phyloP scores from a whole-genome alignment of 495 filamentous ascomycete species.

The Astrothelium subdiscretum region DNA sequence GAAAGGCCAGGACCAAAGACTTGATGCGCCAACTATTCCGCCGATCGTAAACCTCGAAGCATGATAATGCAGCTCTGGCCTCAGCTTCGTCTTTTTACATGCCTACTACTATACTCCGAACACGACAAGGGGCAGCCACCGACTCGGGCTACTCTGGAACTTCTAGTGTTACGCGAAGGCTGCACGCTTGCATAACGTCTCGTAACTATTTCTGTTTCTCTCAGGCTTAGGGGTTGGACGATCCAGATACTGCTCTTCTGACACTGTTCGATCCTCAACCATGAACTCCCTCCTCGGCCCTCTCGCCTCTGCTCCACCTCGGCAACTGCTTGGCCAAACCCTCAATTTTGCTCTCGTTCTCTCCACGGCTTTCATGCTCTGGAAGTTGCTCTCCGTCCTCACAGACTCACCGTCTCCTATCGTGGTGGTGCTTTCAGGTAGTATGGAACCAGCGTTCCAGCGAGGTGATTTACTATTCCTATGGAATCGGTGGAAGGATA shows the following conservation, averaged over 20 bases:
- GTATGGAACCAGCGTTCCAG: constrained; percentile 97
- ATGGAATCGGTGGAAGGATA: constrained; percentile 80
- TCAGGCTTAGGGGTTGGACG: background rate
- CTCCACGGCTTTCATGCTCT: constrained; percentile 94
- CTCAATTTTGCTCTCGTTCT: constrained; percentile 94
- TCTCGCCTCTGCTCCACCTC: constrained; percentile 52
- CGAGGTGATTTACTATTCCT: constrained; percentile 85
- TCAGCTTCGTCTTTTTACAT: background rate
- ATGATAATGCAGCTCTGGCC: background rate
- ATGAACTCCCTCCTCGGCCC: constrained; percentile 53
- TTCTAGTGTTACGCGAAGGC: background rate
- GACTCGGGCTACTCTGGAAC: background rate
- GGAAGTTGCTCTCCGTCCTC: constrained; percentile 85
- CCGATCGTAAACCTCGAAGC: background rate
- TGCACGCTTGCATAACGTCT: background rate
- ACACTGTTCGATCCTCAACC: constrained; percentile 9
- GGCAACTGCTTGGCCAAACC: constrained; percentile 75
- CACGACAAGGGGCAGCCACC: background rate
- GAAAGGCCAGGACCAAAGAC: background rate
- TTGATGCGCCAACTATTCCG: background rate
- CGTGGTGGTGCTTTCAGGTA: constrained; percentile 87
- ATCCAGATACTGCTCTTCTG: background rate
- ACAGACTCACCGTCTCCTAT: constrained; percentile 85
- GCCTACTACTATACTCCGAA: background rate
- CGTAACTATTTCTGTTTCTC: background rate